Evolutionary conservation across 352 stramenopile species (phyloP).

Genomic region (Phytophthora ramorum): DNA sequence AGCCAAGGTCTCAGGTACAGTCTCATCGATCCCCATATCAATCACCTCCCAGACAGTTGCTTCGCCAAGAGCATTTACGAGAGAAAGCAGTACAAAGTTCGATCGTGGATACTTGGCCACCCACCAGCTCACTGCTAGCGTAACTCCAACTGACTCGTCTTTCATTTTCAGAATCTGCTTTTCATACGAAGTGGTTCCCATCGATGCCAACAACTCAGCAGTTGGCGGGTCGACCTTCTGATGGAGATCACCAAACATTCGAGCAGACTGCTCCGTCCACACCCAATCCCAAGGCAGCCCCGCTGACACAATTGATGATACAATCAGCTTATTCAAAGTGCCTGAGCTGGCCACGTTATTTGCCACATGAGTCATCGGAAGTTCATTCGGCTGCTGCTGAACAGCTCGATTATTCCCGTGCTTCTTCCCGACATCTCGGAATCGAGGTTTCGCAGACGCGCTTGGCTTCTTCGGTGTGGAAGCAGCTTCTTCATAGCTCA

Average conservation of each 20-base stretch:
- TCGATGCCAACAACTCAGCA: conserved; percentile 28
- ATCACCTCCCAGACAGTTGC: conserved; percentile 60
- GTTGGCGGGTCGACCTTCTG: conserved; percentile 38
- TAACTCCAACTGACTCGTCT: conserved; percentile 64
- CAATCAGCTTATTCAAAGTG: conserved; percentile 49
- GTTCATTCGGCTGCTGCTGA: conserved; percentile 4
- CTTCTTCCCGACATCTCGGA: conserved; percentile 4
- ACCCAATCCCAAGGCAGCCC: conserved; percentile 66
- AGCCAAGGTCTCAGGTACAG: conserved; percentile 45
- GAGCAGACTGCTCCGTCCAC: conserved; percentile 53
- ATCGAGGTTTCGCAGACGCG: conserved; percentile 2
- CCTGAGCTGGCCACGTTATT: conserved; percentile 8
- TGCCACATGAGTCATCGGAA: conserved; percentile 3
- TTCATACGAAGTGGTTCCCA: conserved; percentile 40
- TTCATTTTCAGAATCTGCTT: conserved; percentile 69
- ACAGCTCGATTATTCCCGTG: background rate
- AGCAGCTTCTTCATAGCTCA: conserved; percentile 10
- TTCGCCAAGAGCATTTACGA: conserved; percentile 77
- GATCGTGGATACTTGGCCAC: conserved; percentile 55
- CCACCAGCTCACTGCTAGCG: conserved; percentile 74
- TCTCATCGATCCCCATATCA: conserved; percentile 59
- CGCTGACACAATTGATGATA: conserved; percentile 52
- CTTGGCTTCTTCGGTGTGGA: conserved; percentile 16
- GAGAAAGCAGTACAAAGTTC: conserved; percentile 66
- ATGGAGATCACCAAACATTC: conserved; percentile 37